Evolutionary conservation across 2,329 filamentous ascomycete species (phyloP).

Genomic region (Penicillium hordei): DNA sequence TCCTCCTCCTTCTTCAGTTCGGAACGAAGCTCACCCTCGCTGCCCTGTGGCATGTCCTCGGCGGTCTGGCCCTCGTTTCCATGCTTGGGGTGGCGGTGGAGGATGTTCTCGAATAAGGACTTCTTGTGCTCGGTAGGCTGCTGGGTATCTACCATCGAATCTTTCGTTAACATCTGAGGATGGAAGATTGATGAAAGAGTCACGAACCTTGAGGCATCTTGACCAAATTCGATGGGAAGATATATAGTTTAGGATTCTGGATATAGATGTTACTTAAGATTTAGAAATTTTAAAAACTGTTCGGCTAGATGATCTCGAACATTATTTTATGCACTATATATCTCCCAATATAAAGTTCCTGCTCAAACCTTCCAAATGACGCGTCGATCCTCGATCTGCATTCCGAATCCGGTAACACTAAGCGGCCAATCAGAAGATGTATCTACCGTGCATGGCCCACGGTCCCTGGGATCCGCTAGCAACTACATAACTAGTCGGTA

Average conservation of each 20-base stretch:
- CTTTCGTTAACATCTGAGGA: not conserved
- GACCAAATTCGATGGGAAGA: not conserved
- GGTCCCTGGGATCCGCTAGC: too few relatives aligned
- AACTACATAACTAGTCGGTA: too few relatives aligned
- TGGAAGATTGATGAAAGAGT: not conserved
- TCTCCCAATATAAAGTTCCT: not conserved
- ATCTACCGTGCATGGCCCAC: too few relatives aligned
- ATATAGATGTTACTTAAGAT: not conserved
- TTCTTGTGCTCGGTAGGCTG: not conserved
- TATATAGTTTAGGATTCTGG: not conserved
- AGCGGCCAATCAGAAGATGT: not conserved
- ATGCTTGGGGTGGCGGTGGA: not conserved
- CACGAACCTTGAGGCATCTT: not conserved
- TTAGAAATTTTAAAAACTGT: too few relatives aligned
- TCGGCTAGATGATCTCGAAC: not conserved
- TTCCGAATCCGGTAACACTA: not conserved
- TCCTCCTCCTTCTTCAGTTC: not conserved
- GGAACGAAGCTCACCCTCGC: not conserved
- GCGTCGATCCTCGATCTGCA: not conserved
- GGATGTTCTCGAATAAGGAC: not conserved
- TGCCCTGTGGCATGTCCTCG: not conserved
- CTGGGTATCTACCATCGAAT: constrained; percentile 31
- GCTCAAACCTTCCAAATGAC: not conserved
- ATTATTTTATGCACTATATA: not conserved
- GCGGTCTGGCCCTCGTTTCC: not conserved